Percentiles rank a stretch among this genome's conserved stretches.
These are phyloP conservation scores for Diaporthe amygdali DNA, from an alignment of 2,329 filamentous ascomycete species.

Conservation along the genomic window DNA sequence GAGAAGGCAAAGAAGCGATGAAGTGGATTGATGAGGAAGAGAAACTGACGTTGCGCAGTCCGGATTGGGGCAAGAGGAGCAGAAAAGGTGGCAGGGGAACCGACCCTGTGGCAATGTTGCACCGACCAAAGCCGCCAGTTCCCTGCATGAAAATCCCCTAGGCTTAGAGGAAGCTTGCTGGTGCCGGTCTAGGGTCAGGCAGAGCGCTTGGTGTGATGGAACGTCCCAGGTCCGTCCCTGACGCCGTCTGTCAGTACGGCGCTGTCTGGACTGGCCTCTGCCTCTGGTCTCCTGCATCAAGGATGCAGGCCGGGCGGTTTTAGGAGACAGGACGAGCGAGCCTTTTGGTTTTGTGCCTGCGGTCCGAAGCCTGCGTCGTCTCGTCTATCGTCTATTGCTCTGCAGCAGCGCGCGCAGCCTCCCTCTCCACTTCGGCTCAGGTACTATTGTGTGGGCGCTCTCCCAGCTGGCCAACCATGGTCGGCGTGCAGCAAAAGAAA, in stretches of 20 bases:
- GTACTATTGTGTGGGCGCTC: constrained; percentile 18
- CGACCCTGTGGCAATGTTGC: constrained; percentile 28
- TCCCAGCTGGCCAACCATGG: constrained; percentile 14
- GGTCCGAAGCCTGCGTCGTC: background rate
- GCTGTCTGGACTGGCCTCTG: background rate
- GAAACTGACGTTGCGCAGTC: constrained; percentile 21
- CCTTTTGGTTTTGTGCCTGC: background rate
- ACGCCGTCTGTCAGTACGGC: constrained; percentile 7
- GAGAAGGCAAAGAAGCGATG: background rate
- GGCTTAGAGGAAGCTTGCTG: constrained; percentile 19
- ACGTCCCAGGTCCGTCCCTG: constrained; percentile 25
- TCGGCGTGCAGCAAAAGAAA: constrained; percentile 2
- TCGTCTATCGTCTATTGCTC: background rate
- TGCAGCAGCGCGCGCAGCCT: constrained; percentile 5
- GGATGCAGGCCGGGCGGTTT: background rate
- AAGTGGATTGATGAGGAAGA: constrained; percentile 13
- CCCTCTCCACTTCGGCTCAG: constrained; percentile 23
- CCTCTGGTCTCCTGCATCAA: background rate
- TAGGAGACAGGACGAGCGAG: background rate
- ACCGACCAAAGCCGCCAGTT: constrained; percentile 21
- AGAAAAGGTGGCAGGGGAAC: constrained; percentile 27
- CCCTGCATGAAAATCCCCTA: constrained; percentile 25
- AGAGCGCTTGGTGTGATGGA: constrained; percentile 15
- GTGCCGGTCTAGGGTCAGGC: constrained; percentile 11
- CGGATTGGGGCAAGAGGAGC: constrained; percentile 22